Evolutionary conservation across 108 stramenopile species (phyloP).

Genomic region (Fistulifera pelliculosa): DNA sequence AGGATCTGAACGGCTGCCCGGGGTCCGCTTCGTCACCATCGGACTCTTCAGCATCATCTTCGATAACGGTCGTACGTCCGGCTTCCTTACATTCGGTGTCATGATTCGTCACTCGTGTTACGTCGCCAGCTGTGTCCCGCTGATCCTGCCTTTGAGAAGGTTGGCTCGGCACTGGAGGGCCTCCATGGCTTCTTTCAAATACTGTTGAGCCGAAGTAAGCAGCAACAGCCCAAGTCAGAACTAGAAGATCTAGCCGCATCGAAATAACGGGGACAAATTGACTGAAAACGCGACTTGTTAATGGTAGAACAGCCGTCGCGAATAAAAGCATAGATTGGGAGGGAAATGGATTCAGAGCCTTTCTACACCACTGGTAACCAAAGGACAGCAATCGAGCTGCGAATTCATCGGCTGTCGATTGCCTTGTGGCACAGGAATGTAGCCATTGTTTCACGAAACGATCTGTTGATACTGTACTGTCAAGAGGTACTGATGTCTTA

Average conservation of each 20-base stretch:
- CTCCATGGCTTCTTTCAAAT: too few relatives aligned
- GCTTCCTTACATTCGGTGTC: constrained; percentile 14
- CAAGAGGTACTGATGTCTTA: too few relatives aligned
- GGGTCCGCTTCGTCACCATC: constrained; percentile 16
- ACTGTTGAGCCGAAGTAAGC: constrained; percentile 12
- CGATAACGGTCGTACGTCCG: constrained; percentile 2
- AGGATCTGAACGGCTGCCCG: not conserved
- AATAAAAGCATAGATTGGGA: too few relatives aligned
- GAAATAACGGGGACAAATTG: constrained; percentile 7
- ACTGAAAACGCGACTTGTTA: too few relatives aligned
- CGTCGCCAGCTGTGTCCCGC: not conserved
- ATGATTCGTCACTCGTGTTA: not conserved
- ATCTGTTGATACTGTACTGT: constrained; percentile 7
- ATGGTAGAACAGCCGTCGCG: too few relatives aligned
- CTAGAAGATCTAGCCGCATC: constrained; percentile 27
- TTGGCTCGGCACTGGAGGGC: not conserved
- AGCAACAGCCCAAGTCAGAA: constrained; percentile 19
- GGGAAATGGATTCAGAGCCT: too few relatives aligned
- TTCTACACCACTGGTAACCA: too few relatives aligned
- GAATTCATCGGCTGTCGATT: not conserved
- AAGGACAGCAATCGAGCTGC: not conserved
- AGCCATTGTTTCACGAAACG: constrained; percentile 44
- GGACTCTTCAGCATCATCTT: constrained; percentile 29
- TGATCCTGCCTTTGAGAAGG: not conserved
- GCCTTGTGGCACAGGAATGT: not conserved